Evolutionary conservation across 208 protist species (phyloP), one percentile per base, ranked within the genome.

Genomic region (Trypanosoma scelopori): DNA sequence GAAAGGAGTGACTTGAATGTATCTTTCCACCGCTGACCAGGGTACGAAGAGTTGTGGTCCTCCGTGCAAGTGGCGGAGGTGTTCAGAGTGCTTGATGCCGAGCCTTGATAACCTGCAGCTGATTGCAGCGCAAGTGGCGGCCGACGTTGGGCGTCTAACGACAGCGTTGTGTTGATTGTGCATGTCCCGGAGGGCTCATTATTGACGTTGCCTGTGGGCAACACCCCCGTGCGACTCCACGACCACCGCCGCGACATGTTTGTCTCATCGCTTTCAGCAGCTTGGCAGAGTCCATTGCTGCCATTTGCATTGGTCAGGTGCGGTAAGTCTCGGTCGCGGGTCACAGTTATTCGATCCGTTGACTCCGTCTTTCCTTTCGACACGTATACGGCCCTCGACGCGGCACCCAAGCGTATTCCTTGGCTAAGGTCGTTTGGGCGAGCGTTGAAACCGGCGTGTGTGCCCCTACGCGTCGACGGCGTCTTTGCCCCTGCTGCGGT

Each of bases 1-100:
- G 55, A 63, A 46, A 88, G 53, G 48, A 91, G 75, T 0, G 71
- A 67, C 27, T 77, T 61, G 55, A 84, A 88, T 22, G 84, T 75
- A 25, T 67, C 66, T 35, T 72, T 79, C 85, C 85, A 91, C 23
- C 76, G 52, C 32, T 62, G 69, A 12, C 74, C 77, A 49, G 76
- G 74, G 5, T 45, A 60, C 2, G 79, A 83, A 28, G 27, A 18
- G 49, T 41, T 55, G 18, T 61, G 22, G n/a, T 53, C 74, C 22
- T 67, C 48, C 51, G 20, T 27, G 15, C 13, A 37, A 39, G 62
- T 57, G 23, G 35, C 39, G 48, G 61, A 61, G 13, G 47, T 64
- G 43, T 49, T 65, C 5, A 59, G 25, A 35, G 48, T 58, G 39
- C 32, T 65, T 42, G 27, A 46, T 22, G 43, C 41, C 11, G 69